These are phyloP conservation scores for Lasiodiplodia hormozganensis DNA, from an alignment of 2,329 filamentous ascomycete genomes.

Conservation along the genomic window DNA sequence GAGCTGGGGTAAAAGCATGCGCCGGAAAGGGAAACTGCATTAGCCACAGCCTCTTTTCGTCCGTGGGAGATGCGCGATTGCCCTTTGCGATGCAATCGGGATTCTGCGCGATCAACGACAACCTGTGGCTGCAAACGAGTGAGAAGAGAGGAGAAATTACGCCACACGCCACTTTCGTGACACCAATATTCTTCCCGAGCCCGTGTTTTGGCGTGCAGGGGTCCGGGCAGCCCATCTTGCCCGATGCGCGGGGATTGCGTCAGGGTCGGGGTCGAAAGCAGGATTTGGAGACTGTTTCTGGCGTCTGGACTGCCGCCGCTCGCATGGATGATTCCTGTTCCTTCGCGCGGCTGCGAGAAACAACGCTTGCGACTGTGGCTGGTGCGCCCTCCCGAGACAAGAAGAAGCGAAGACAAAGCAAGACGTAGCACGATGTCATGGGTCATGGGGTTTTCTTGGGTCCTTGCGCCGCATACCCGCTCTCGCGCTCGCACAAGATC, in stretches of 20 bases:
- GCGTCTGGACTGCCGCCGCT: slow-evolving; percentile 1
- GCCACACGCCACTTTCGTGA: background rate
- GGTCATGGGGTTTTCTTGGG: slow-evolving; percentile 1
- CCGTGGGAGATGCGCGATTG: background rate
- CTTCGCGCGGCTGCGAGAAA: background rate
- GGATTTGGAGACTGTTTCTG: slow-evolving; percentile 13
- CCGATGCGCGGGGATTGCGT: slow-evolving; percentile 21
- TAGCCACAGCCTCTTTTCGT: background rate
- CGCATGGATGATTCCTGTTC: slow-evolving; percentile 20
- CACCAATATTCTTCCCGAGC: background rate
- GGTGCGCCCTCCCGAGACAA: background rate
- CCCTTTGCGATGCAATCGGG: background rate
- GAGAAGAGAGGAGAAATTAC: background rate
- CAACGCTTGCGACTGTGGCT: slow-evolving; percentile 7
- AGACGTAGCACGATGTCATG: slow-evolving; percentile 6
- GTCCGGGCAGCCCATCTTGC: background rate
- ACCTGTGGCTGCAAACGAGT: background rate
- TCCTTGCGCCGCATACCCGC: background rate
- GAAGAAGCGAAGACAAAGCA: background rate
- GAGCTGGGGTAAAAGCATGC: background rate
- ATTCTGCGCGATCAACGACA: background rate
- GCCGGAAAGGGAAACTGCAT: slow-evolving; percentile 1
- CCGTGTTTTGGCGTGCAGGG: background rate
- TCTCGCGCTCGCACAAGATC: background rate
- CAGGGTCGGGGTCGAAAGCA: slow-evolving; percentile 8